These are phyloP conservation scores for Rubroboletus satanas DNA, from an alignment of 768 basidiomycete species.

Conservation along the genomic window DNA sequence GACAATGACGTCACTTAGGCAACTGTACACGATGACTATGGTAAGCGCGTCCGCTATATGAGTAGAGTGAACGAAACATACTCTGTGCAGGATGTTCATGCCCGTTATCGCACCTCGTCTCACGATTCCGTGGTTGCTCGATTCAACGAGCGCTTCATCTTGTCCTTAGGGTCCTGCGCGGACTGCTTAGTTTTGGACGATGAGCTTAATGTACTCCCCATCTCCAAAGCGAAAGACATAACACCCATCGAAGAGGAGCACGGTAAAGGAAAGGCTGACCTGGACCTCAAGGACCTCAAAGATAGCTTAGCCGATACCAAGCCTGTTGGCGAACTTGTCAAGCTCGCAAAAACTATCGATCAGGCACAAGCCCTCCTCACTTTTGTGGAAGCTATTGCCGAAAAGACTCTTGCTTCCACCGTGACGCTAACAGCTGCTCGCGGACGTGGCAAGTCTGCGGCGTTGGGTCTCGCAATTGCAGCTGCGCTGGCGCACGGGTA, in stretches of 20 bases:
- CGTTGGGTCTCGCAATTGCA: conserved; percentile 91
- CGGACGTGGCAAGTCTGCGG: conserved; percentile 95
- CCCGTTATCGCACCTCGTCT: conserved; percentile 88
- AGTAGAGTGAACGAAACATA: background rate
- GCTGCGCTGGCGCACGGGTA: conserved; percentile 92
- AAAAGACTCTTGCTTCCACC: conserved; percentile 91
- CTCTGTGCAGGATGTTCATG: conserved; percentile 81
- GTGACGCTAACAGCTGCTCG: conserved; percentile 93
- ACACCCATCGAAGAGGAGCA: conserved; percentile 51
- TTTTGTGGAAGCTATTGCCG: conserved; percentile 89
- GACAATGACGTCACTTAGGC: conserved; percentile 90
- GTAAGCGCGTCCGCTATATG: conserved; percentile 28
- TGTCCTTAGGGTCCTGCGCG: conserved; percentile 89
- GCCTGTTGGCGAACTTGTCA: conserved; percentile 84
- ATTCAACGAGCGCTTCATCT: conserved; percentile 98
- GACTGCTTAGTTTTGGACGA: conserved; percentile 96
- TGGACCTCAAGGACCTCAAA: conserved; percentile 75
- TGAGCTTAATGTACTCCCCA: conserved; percentile 94
- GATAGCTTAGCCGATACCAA: conserved; percentile 76
- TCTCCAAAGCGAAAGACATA: conserved; percentile 94
- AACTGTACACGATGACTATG: conserved; percentile 90
- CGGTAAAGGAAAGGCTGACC: conserved; percentile 49
- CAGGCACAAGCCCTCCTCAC: conserved; percentile 93
- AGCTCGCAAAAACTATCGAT: conserved; percentile 87
- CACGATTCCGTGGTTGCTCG: conserved; percentile 88